A percentile compares a stretch with the other conserved stretches of the same genome.
These are phyloP conservation scores for Paraphoma chrysanthemicola DNA, from an alignment of 2,329 filamentous ascomycete genomes.

Conservation along the genomic window DNA sequence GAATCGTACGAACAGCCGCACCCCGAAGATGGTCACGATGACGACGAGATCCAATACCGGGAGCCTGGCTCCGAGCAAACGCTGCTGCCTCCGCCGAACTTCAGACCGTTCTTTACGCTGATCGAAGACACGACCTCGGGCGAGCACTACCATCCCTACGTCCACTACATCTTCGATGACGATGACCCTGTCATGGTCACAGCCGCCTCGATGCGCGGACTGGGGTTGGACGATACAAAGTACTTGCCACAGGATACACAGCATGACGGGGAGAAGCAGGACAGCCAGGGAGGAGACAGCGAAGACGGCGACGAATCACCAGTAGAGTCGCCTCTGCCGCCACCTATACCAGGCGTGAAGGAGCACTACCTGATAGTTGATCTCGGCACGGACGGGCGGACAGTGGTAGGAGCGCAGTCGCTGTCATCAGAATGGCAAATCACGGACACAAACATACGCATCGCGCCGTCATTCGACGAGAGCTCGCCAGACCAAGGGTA, in stretches of 20 bases:
- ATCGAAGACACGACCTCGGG: conserved; percentile 77
- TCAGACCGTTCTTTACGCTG: conserved; percentile 85
- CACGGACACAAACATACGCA: conserved; percentile 59
- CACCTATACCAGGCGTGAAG: conserved; percentile 53
- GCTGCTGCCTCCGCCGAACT: conserved; percentile 57
- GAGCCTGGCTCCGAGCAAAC: conserved; percentile 42
- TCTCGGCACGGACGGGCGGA: conserved; percentile 53
- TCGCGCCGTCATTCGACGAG: conserved; percentile 69
- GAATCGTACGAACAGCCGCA: conserved; percentile 26
- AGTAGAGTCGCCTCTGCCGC: conserved; percentile 53
- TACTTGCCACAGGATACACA: conserved; percentile 35
- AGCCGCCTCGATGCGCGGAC: conserved; percentile 64
- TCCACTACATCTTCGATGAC: conserved; percentile 93
- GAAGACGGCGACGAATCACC: conserved; percentile 31
- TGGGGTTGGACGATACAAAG: conserved; percentile 57
- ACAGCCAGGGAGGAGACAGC: conserved; percentile 25
- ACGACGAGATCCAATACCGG: conserved; percentile 43
- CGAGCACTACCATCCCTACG: conserved; percentile 80
- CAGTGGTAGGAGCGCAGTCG: conserved; percentile 73
- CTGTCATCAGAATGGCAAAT: conserved; percentile 78
- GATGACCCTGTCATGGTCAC: conserved; percentile 83
- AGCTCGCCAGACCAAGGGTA: conserved; percentile 53
- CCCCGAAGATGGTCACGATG: conserved; percentile 27
- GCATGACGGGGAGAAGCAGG: conserved; percentile 26
- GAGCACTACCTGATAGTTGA: conserved; percentile 67